Conservation (phyloP, 129 eudicot genomes). For the Flaveria robusta region DNA sequence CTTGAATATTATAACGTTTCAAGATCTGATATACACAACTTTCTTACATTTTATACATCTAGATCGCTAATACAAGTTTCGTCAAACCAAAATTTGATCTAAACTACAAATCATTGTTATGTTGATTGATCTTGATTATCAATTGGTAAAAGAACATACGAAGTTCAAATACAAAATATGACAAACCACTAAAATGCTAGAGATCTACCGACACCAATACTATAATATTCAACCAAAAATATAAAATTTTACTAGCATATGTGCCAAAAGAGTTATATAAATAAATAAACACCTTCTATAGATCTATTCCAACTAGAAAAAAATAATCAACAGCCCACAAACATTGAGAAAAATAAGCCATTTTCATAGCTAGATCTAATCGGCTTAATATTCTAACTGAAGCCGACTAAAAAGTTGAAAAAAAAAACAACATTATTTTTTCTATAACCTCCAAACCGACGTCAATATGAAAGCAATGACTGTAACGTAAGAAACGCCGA, state of each 20-base stretch:
- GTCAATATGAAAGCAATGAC: conserved; percentile 28
- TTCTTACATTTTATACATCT: too few species aligned
- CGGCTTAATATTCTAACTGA: not conserved
- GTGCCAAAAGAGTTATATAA: conserved; percentile 1
- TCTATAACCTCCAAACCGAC: conserved; percentile 26
- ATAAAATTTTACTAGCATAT: not conserved
- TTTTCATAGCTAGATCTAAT: not conserved
- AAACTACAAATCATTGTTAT: too few species aligned
- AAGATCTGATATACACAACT: too few species aligned
- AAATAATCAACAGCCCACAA: not conserved
- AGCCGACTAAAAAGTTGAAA: not conserved
- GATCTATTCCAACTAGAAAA: not conserved
- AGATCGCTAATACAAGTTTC: too few species aligned
- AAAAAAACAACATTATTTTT: not conserved
- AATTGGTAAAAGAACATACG: too few species aligned
- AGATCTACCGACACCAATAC: too few species aligned
- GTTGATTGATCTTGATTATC: too few species aligned
- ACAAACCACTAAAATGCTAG: too few species aligned
- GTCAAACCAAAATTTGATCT: too few species aligned
- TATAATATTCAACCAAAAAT: too few species aligned
- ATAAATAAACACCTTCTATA: not conserved
- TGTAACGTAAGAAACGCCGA: conserved; percentile 18
- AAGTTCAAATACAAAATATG: too few species aligned
- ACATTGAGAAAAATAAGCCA: not conserved
- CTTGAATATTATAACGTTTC: too few species aligned